These are phyloP conservation scores for Coprinopsis cinerea DNA, from an alignment of 768 basidiomycete genomes.

Conservation along the genomic window DNA sequence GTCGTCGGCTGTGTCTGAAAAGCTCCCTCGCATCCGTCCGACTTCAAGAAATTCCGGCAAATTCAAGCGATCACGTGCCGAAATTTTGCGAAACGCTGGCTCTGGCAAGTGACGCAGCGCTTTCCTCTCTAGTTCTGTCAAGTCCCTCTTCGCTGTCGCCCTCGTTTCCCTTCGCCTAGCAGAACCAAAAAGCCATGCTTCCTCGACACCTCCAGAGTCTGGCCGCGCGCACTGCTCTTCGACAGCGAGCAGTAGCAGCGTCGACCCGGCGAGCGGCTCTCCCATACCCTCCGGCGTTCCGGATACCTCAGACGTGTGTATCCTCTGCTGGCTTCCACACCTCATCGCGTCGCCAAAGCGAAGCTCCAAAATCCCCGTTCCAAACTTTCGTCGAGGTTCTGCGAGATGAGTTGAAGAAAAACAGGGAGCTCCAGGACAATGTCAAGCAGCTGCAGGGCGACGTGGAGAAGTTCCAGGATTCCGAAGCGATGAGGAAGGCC, in stretches of 20 bases:
- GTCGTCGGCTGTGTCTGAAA: no score
- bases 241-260: conserved; percentile 19
- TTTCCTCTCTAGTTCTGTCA: neutral
- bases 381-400: conserved; percentile 95
- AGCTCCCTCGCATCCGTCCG: no score
- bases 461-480: conserved; percentile 95
- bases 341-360: conserved; percentile 53
- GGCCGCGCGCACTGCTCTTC: conserved; percentile 28
- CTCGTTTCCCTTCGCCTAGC: neutral
- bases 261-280: conserved; percentile 17
- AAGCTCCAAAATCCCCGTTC: conserved; percentile 86
- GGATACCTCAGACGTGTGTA: conserved; percentile 26
- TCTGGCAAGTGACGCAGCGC: conserved; percentile 1
- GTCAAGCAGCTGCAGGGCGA: conserved; percentile 97
- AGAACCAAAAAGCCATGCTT: no score
- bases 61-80: neutral
- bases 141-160: neutral
- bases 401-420: conserved; percentile 88
- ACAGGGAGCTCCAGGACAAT: conserved; percentile 91
- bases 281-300: conserved; percentile 32
- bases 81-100: neutral
- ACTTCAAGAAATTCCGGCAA: neutral
- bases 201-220: conserved; percentile 40
- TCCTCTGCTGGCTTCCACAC: conserved; percentile 52
- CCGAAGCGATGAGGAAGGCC: conserved; percentile 90